A percentile compares a stretch with the other conserved stretches of the same genome.
These are phyloP conservation scores for Hirschfeldia incana DNA, from an alignment of 345 rosid genomes.

Conservation along the genomic window DNA sequence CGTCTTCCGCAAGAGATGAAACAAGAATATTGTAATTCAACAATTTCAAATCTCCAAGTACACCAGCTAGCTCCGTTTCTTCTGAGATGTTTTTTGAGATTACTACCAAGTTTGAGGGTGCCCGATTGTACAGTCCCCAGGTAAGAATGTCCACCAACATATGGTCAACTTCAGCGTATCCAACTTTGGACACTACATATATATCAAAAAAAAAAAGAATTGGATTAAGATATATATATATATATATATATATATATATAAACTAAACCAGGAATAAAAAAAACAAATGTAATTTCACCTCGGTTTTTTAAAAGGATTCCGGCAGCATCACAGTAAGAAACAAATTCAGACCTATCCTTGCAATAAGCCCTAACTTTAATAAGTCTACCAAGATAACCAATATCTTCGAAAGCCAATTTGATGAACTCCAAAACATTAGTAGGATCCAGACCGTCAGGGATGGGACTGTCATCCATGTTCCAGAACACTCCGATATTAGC, in stretches of 20 bases:
- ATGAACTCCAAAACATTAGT: background rate
- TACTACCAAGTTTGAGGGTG: background rate
- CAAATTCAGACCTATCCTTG: background rate
- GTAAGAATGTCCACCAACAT: background rate
- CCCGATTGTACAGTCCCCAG: background rate
- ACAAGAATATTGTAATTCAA: background rate
- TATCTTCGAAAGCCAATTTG: background rate
- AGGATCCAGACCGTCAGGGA: background rate
- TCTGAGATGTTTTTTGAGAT: background rate
- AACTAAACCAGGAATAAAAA: background rate
- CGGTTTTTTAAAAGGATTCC: background rate
- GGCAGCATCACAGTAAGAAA: background rate
- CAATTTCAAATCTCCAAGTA: background rate
- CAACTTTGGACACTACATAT: background rate
- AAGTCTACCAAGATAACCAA: background rate
- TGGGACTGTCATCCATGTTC: background rate
- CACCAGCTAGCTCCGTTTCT: background rate
- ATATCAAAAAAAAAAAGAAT: too few relatives aligned
- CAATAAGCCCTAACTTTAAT: background rate
- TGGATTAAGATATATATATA: too few relatives aligned
- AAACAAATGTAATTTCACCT: background rate
- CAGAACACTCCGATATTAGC: background rate
- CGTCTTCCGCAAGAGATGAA: background rate
- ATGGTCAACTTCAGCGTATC: background rate
- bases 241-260: too few relatives aligned